phyloP scores from a whole-genome alignment of 345 rosid genomes.

The Lepidium aucheri region DNA sequence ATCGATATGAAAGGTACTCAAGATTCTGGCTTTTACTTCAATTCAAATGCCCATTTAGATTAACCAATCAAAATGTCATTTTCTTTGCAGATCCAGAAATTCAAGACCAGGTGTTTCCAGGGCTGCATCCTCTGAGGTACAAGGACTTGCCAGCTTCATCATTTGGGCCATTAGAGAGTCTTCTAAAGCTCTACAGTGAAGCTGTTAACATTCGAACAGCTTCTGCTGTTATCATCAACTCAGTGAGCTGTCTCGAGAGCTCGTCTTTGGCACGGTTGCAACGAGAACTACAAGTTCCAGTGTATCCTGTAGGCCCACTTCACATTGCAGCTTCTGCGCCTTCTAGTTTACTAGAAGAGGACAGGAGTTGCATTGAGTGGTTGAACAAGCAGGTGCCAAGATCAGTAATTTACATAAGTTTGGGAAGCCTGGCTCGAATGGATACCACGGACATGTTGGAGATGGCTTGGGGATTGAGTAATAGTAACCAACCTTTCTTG shows the following conservation, averaged over 20 bases:
- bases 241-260: conserved; percentile 19
- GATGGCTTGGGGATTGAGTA: conserved; percentile 35
- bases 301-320: conserved; percentile 29
- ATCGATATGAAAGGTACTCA: conserved; percentile 19
- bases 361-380: conserved; percentile 41
- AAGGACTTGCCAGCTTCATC: conserved; percentile 27
- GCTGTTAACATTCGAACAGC: conserved; percentile 19
- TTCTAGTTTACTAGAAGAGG: conserved; percentile 34
- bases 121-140: conserved; percentile 27
- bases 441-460: conserved; percentile 13
- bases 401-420: conserved; percentile 53
- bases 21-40: neutral
- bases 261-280: conserved; percentile 19
- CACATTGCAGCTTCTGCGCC: conserved; percentile 20
- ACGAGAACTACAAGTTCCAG: conserved; percentile 18
- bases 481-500: conserved; percentile 38
- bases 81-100: neutral
- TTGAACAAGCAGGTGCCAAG: conserved; percentile 30
- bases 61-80: neutral
- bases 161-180: conserved; percentile 21
- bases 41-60: neutral
- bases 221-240: conserved; percentile 24
- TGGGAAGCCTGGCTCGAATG: conserved; percentile 45
- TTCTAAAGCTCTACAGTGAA: conserved; percentile 11
- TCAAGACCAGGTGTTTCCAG: conserved; percentile 15